Base-by-base conservation (phyloP, 768 basidiomycete species). In the Tulasnella sp. region DNA sequence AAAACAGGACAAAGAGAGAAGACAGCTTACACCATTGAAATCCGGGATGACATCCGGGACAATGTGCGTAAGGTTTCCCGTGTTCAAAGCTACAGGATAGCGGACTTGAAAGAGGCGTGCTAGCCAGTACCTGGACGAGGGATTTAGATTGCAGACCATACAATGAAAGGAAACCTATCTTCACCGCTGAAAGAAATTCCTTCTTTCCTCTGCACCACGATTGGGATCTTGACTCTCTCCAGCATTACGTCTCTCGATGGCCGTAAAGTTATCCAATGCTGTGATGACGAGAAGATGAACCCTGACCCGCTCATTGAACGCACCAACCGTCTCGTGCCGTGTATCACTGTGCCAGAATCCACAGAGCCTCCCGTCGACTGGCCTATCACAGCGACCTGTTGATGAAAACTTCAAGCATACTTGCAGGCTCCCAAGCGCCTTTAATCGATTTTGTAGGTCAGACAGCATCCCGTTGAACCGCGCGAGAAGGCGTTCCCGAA, bases 221-320 rank as follows among this genome's bases (percentile, higher is more conserved):
- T n/a, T 54, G 52, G 50, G 27, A 15, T 30, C 51, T 53, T 43
- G n/a, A 23, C 29, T 8, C 23, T 43, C 29, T 24, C 44, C 38
- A 2, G 52, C n/a, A 24, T 56, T 42, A 26, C 19, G 15, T 13
- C 26, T 26, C 11, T 42, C 55, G 13, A 56, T 5, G 10, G 43
- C 55, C 10, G 43, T 43, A 17, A 43, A 45, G 10, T 56, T 38
- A 13, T 56, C 55, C 2, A 56, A 26, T 13, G 42, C 15, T 24
- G 42, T 43, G 41, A 56, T 45, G 2, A 56, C 26, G 5, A 56
- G 27, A 24, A 56, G 41, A 43, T 43, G 55, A 26, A 56, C 44
- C 11, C 55, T 19, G 10, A 56, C 3, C 7, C 51, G 29, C 3
- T 30, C 32, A 41, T 53, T 43, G 43, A 56, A 43, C 24, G 55